Evolutionary conservation across 176 grass and related monocot species (phyloP), one percentile per base, ranked within the genome.

Genomic region (Guadua angustifolia): DNA sequence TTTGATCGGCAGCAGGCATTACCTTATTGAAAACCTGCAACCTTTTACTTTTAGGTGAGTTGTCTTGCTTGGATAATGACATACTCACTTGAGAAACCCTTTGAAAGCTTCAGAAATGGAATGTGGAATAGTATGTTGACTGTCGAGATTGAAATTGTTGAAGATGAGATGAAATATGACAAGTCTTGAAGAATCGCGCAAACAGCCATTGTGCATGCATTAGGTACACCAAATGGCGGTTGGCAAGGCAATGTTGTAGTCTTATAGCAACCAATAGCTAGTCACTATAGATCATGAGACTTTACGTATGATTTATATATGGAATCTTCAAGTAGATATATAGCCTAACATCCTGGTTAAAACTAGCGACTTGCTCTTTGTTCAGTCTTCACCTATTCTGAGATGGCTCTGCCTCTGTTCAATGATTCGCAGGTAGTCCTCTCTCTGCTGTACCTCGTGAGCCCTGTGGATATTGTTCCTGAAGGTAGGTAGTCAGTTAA

Each of bases 381-480:
- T 29, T 29, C 1, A 29, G 29, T 29, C 29, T 29, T 29, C 29
- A 29, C 29, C 29, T 29, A 29, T 29, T 29, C 29, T 29, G 29
- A 29, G 29, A 29, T 29, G 29, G 29, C 29, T 29, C 29, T 29
- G 29, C 29, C 29, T 29, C 29, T 29, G 29, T 29, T 29, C 29
- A 29, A 29, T 29, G 29, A 29, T 29, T 29, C 1, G 29, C 78
- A 80, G 78, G 64, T 39, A 40, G 0, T 1, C 13, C 29, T 80
- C 44, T 51, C 61, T 69, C 2, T 68, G 61, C 19, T 68, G 47
- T 80, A 80, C 47, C 63, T 80, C 19, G 21, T 24, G 47, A 25
- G 12, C 64, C 78, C 78, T 67, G 14, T 68, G 4, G 61, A 80
- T 50, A 13, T 80, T 40, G 46, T 66, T 67, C 63, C 63, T 55